phyloP scores from a whole-genome alignment of 176 grass and related monocot species.

The Dendrocalamus sinicus region DNA sequence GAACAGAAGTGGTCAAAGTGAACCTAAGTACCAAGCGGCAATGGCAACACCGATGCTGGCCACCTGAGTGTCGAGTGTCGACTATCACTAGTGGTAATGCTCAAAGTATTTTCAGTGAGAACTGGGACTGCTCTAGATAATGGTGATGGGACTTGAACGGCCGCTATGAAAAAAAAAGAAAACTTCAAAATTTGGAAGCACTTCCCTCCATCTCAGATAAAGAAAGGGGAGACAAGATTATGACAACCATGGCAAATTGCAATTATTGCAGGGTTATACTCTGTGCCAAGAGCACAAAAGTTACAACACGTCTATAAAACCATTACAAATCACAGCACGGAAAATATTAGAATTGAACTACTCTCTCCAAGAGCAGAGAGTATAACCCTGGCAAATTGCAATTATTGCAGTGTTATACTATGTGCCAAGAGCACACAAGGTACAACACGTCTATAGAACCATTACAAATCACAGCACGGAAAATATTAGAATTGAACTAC shows the following conservation, averaged over 20 bases:
- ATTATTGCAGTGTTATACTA: background rate
- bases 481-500: background rate
- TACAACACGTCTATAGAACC: background rate
- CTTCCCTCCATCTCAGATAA: background rate
- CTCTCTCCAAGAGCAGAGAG: no score
- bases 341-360: background rate
- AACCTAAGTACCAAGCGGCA: background rate
- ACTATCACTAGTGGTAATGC: background rate
- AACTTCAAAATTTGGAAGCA: background rate
- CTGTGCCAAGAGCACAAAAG: background rate
- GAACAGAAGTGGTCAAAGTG: background rate
- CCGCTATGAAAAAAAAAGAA: background rate
- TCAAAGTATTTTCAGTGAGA: background rate
- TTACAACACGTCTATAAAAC: background rate
- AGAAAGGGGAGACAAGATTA: background rate
- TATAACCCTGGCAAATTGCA: background rate
- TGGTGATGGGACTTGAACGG: background rate
- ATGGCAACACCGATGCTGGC: background rate
- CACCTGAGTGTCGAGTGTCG: no score
- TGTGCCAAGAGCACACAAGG: background rate
- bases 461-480: background rate
- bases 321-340: background rate
- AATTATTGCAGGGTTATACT: constrained; percentile 6
- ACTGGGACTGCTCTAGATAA: background rate
- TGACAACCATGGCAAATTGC: background rate